These are phyloP conservation scores for Diaporthe sp. DNA, from an alignment of 2,329 filamentous ascomycete genomes.

Conservation along the genomic window DNA sequence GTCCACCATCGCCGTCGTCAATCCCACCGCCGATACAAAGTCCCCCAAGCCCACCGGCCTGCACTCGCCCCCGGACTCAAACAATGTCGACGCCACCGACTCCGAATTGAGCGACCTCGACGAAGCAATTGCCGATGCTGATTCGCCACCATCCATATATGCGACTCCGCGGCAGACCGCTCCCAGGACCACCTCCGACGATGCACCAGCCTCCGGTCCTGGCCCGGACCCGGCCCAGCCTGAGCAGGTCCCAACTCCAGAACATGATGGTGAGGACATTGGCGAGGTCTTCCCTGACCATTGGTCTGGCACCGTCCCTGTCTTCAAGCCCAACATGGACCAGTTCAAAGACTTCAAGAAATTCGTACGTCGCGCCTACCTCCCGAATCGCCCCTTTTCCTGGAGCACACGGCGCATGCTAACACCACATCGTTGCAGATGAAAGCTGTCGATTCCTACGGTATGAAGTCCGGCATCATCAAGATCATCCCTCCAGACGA, in stretches of 20 bases:
- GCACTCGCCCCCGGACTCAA: constrained; percentile 73
- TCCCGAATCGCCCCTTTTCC: background rate
- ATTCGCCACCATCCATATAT: constrained; percentile 37
- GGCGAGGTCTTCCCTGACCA: constrained; percentile 86
- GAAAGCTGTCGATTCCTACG: constrained; percentile 89
- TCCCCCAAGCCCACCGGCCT: constrained; percentile 60
- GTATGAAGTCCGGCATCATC: constrained; percentile 97
- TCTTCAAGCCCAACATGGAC: constrained; percentile 95
- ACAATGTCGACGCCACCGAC: constrained; percentile 66
- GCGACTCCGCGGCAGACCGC: constrained; percentile 33
- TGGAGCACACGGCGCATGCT: constrained; percentile 37
- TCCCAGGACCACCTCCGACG: constrained; percentile 33
- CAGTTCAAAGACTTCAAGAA: constrained; percentile 94
- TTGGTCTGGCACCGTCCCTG: constrained; percentile 90
- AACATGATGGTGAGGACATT: constrained; percentile 62
- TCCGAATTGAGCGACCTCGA: constrained; percentile 76
- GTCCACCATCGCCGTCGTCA: constrained; percentile 42
- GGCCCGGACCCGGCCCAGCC: constrained; percentile 25
- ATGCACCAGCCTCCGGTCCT: background rate
- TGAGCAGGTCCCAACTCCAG: constrained; percentile 37
- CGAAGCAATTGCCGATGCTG: constrained; percentile 57
- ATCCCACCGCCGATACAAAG: constrained; percentile 41
- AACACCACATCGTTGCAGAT: constrained; percentile 57
- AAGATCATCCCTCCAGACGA: constrained; percentile 94
- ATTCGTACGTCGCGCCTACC: constrained; percentile 70